phyloP scores from a whole-genome alignment of 768 basidiomycete species.

The Pleurotus citrinopileatus region DNA sequence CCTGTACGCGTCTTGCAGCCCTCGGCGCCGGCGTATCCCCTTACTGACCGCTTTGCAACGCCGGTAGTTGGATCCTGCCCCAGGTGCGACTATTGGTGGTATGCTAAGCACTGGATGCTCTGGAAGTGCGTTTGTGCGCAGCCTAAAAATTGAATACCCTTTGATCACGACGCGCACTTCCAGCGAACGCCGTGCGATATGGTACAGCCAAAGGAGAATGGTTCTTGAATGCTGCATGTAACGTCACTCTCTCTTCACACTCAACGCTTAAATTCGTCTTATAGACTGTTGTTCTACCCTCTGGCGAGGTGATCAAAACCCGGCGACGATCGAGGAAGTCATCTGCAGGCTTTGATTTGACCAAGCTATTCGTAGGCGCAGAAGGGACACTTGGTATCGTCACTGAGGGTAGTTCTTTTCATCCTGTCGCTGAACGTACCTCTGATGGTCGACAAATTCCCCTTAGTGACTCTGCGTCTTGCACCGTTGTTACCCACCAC shows the following conservation, averaged over 20 bases:
- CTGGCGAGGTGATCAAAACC: conserved; percentile 86
- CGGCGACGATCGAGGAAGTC: conserved; percentile 78
- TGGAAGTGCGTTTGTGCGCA: conserved; percentile 51
- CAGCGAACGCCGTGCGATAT: conserved; percentile 81
- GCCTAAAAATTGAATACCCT: too few relatives aligned
- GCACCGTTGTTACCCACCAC: conserved; percentile 81
- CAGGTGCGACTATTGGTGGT: conserved; percentile 80
- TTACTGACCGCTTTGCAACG: background rate
- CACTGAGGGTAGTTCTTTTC: conserved; percentile 59
- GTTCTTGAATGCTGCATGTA: conserved; percentile 75
- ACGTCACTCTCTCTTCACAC: background rate
- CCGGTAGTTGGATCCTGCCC: conserved; percentile 59
- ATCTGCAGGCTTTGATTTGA: conserved; percentile 83
- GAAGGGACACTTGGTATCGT: conserved; percentile 89
- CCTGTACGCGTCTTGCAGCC: conserved; percentile 50
- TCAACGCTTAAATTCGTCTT: conserved; percentile 20
- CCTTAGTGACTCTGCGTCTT: conserved; percentile 72
- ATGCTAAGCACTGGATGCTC: conserved; percentile 88
- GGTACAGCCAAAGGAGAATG: conserved; percentile 88
- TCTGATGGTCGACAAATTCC: background rate
- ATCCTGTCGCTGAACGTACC: background rate
- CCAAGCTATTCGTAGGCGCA: conserved; percentile 86
- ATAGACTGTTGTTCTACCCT: conserved; percentile 82
- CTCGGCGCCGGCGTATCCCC: too few relatives aligned
- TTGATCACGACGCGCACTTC: background rate